Base-by-base conservation (phyloP, 768 basidiomycete species). In the Amanita pallidorosea region DNA sequence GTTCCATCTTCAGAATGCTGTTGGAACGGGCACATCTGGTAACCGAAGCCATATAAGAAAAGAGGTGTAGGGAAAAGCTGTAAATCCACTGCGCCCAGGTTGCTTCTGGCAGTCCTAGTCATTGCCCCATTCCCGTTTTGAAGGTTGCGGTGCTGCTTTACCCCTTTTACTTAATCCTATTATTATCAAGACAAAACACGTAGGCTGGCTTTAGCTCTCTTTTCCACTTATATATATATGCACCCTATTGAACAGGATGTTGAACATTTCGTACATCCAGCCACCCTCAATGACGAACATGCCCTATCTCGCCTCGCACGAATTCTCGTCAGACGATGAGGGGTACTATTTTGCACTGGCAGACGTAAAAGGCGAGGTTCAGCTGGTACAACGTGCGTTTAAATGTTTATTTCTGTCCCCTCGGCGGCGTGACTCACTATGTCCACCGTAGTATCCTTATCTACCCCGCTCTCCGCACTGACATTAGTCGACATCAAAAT, bases 341-440 rank as follows among this genome's bases (percentile, higher is more conserved):
- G 62, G 59, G 15, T 67, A 66, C 18, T 67, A 66, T 47, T 84
- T 77, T 79, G 72, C 77, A 67, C 71, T 75, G 69, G 64, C 80
- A 68, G 61, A 81, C 72, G 54, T 80, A 65, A 60, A 72, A 65
- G 62, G 81, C 69, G 63, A 76, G 71, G 63, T 73, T 71, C 61
- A 68, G 62, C 65, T 80, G 58, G 63, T 91, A 76, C 89, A 80
- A 79, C 68, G 80, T 77, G 54, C 74, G 89, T 67, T 23, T 40
- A n/a, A n/a, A n/a, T 7, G 18, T n/a, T n/a, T 34, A 36, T 18
- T 25, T 38, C 34, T 36, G 42, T 38, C 50, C 27, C 54, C 42
- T 49, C 15, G 20, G 29, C 49, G 15, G 47, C 33, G 44, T n/a
- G 53, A 51, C 13, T 22, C 29, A 51, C 25, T 52, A 11, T 15